Evolutionary conservation across 352 stramenopile genomes (phyloP), one percentile per base, ranked within the genome.

Genomic region (Phytophthora citricola): DNA sequence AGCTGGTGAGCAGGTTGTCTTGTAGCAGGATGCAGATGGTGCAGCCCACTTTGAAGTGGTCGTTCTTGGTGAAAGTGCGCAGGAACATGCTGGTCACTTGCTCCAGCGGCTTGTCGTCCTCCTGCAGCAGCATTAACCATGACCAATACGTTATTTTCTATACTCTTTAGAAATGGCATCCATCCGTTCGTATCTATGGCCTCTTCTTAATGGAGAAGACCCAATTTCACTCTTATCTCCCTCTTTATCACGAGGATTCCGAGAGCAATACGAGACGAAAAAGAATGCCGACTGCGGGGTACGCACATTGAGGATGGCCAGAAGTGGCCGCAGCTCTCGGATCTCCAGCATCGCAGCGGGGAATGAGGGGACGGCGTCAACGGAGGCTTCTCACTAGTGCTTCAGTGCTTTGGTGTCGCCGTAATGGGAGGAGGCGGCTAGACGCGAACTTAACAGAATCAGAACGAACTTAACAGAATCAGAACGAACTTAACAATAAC

Each of bases 11-110:
- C 60, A 97, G 69, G 44, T 97, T 97, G 75, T 97, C 91, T 59
- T 93, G 81, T 14, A 97, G 68, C 68, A 97, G 52, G 64, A 96
- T 93, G 73, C 85, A 96, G 59, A 97, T 83, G 38, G 86, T 93
- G 76, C 90, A 97, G 63, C 91, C 91, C 48, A 95, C 81, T 89
- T 94, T 93, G 66, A 95, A 95, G 69, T 95, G 87, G 70, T 94
- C 87, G 56, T 92, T 95, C 70, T 95, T 95, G 46, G 81, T 92
- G 69, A 93, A 95, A 8, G 87, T 92, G 40, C 82, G 81, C 52
- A 86, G 60, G 63, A 94, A 94, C 49, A 85, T 69, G 45, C 71
- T 83, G 9, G 71, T 59, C 24, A 95, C 87, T 58, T 89, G 78
- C 55, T 95, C 87, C 38, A 95, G 55, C 39, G 85, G 80, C 72